These are phyloP conservation scores for Sclerotinia trifoliorum DNA, from an alignment of 2,329 filamentous ascomycete genomes.

Conservation along the genomic window DNA sequence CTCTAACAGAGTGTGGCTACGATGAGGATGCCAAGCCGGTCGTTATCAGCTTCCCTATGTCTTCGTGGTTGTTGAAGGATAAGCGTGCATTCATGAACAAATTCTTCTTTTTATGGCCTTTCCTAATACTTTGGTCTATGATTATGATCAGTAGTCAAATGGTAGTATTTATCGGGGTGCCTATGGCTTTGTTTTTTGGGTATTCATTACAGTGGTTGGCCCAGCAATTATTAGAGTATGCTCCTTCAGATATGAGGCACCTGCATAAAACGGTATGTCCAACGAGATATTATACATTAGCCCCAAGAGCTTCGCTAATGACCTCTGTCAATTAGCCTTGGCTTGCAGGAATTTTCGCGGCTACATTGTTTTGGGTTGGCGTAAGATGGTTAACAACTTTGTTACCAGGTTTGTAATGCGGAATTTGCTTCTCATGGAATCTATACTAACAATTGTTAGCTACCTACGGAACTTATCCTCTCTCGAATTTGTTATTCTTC, in stretches of 20 bases:
- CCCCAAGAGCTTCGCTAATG: neutral
- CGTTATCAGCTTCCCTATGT: slow-evolving; percentile 67
- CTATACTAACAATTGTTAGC: slow-evolving; percentile 47
- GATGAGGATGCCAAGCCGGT: slow-evolving; percentile 72
- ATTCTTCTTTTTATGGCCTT: slow-evolving; percentile 89
- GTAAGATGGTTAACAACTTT: slow-evolving; percentile 73
- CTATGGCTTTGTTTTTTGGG: slow-evolving; percentile 62
- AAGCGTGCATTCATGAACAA: slow-evolving; percentile 74
- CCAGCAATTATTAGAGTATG: slow-evolving; percentile 75
- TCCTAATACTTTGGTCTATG: slow-evolving; percentile 68
- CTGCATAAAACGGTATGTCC: slow-evolving; percentile 79
- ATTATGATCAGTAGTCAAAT: slow-evolving; percentile 71
- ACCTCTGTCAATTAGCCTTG: slow-evolving; percentile 61
- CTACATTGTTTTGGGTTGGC: slow-evolving; percentile 76
- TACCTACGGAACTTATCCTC: slow-evolving; percentile 63
- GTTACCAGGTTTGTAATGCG: slow-evolving; percentile 57
- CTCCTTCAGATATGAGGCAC: slow-evolving; percentile 81
- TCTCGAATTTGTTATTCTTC: slow-evolving; percentile 76
- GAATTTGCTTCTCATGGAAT: slow-evolving; percentile 34
- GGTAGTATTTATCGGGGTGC: slow-evolving; percentile 73
- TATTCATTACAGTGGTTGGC: slow-evolving; percentile 76
- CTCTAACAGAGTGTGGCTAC: slow-evolving; percentile 81
- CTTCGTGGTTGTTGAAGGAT: slow-evolving; percentile 73
- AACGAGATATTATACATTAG: neutral
- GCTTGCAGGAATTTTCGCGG: slow-evolving; percentile 90